These are phyloP conservation scores for Neurospora sp. DNA, from an alignment of 495 filamentous ascomycete genomes.

Conservation along the genomic window DNA sequence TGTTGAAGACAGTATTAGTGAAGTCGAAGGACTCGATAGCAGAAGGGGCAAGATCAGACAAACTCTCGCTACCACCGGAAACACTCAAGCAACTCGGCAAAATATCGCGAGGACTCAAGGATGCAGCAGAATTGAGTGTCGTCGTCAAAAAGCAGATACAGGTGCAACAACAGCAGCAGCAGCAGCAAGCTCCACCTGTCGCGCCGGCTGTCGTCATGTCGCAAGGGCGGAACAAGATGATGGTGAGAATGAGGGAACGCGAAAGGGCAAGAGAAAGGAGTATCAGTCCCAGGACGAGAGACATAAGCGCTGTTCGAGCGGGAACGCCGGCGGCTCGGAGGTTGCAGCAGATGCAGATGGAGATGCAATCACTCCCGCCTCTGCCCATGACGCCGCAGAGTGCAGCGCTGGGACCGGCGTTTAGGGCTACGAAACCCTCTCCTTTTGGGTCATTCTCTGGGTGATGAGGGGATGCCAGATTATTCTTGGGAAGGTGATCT, in stretches of 20 bases:
- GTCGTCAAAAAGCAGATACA: conserved; percentile 2
- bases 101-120: conserved; percentile 63
- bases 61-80: conserved; percentile 45
- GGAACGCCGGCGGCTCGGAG: background rate
- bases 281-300: background rate
- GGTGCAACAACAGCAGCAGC: background rate
- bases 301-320: background rate
- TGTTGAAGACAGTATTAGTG: conserved; percentile 46
- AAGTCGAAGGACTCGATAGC: conserved; percentile 31
- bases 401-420: conserved; percentile 55
- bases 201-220: background rate
- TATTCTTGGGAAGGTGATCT: no score
- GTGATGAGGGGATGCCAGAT: no score
- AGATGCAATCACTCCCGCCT: conserved; percentile 6
- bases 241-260: background rate
- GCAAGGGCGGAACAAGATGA: background rate
- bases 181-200: background rate
- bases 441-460: conserved; percentile 1
- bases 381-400: conserved; percentile 48
- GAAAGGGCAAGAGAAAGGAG: background rate
- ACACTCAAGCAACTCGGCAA: conserved; percentile 58
- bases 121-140: conserved; percentile 64
- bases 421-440: conserved; percentile 27
- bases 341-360: conserved; percentile 7
- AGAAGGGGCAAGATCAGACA: background rate